These are phyloP conservation scores for Aegilops tauschii DNA, from an alignment of 176 grass and related monocot genomes.

Conservation along the genomic window DNA sequence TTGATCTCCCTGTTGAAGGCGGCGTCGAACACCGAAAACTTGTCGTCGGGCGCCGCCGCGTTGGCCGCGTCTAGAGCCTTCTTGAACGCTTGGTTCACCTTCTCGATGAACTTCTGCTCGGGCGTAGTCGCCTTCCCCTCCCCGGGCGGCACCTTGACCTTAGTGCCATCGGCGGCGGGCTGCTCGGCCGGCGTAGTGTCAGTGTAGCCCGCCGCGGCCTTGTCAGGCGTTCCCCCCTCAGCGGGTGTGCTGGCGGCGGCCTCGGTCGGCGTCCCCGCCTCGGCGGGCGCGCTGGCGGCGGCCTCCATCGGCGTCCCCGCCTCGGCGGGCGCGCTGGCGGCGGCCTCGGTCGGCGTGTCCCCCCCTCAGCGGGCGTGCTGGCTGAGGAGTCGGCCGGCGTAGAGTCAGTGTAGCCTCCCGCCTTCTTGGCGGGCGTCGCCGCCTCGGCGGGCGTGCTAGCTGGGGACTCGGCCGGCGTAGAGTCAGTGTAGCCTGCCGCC, in stretches of 20 bases:
- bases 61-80: not conserved
- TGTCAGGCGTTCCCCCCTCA: not conserved
- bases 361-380: not conserved
- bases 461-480: not conserved
- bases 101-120: not conserved
- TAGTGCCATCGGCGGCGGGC: not conserved
- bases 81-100: not conserved
- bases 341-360: not conserved
- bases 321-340: not conserved
- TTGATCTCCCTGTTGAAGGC: not conserved
- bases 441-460: not conserved
- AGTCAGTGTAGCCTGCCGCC: too few relatives aligned
- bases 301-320: not conserved
- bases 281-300: not conserved
- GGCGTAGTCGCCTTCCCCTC: not conserved
- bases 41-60: not conserved
- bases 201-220: too few relatives aligned
- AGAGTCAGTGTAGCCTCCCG: not conserved
- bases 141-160: not conserved
- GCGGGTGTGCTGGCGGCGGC: not conserved
- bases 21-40: not conserved
- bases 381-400: not conserved
- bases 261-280: not conserved
- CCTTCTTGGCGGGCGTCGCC: not conserved
- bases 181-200: not conserved